A percentile compares a stretch with the other conserved stretches of the same genome.
These are phyloP conservation scores for Talaromyces sp. DNA, from an alignment of 2,329 filamentous ascomycete genomes.

Conservation along the genomic window DNA sequence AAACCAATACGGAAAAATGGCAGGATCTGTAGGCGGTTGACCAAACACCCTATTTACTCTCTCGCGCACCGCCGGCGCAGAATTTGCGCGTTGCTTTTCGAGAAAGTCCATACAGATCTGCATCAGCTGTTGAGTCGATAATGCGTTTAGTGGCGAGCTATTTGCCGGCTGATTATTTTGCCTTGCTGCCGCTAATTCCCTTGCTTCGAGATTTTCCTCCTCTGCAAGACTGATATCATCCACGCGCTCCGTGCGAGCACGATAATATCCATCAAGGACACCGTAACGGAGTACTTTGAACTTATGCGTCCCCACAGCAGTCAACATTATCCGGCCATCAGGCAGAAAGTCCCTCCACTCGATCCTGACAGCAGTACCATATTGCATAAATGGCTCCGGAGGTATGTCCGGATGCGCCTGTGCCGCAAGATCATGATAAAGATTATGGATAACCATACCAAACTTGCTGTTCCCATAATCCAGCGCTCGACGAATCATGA, in stretches of 20 bases:
- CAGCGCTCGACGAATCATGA: constrained; percentile 81
- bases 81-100: constrained; percentile 63
- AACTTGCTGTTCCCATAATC: constrained; percentile 70
- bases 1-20: constrained; percentile 85
- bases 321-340: constrained; percentile 78
- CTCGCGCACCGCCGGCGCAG: constrained; percentile 71
- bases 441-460: constrained; percentile 77
- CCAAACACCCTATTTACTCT: constrained; percentile 74
- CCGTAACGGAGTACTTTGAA: constrained; percentile 67
- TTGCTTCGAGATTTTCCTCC: constrained; percentile 73
- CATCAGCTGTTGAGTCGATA: constrained; percentile 71
- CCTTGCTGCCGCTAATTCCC: constrained; percentile 54
- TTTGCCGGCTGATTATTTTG: background rate
- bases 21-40: constrained; percentile 71
- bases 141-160: constrained; percentile 38
- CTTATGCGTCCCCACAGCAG: constrained; percentile 72
- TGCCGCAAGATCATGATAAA: constrained; percentile 39
- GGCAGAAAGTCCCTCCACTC: constrained; percentile 69
- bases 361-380: constrained; percentile 77
- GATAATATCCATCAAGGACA: constrained; percentile 71
- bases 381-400: constrained; percentile 62
- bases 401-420: constrained; percentile 53
- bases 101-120: constrained; percentile 67
- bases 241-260: constrained; percentile 72
- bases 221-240: constrained; percentile 80